phyloP scores from a whole-genome alignment of 192 early-diverging fungal species.

The Linnemannia elongata region DNA sequence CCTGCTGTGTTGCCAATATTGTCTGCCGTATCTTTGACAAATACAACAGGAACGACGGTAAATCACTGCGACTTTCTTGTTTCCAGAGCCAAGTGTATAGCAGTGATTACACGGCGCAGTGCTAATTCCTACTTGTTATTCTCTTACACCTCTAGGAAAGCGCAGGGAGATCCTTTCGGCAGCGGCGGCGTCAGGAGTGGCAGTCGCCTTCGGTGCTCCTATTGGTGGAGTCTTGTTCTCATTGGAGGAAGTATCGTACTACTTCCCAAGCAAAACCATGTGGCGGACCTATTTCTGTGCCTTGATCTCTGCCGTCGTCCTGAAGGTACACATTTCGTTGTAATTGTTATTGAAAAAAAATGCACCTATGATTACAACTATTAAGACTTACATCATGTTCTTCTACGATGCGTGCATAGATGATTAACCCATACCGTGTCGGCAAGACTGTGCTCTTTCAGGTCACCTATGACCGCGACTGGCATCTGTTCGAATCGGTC shows the following conservation, averaged over 20 bases:
- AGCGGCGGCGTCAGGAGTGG: conserved; percentile 91
- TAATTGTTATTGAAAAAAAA: background rate
- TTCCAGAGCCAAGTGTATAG: background rate
- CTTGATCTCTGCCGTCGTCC: conserved; percentile 86
- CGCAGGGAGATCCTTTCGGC: conserved; percentile 95
- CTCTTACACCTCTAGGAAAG: conserved; percentile 63
- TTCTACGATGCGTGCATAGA: conserved; percentile 55
- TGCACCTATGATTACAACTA: background rate
- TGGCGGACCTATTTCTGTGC: conserved; percentile 96
- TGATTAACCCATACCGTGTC: conserved; percentile 84
- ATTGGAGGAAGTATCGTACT: conserved; percentile 93
- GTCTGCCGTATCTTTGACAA: conserved; percentile 91
- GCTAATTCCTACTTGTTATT: background rate
- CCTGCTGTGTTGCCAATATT: conserved; percentile 91
- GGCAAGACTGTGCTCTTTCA: conserved; percentile 90
- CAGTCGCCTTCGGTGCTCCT: conserved; percentile 96
- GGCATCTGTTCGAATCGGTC: conserved; percentile 92
- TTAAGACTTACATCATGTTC: background rate
- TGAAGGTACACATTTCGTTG: conserved; percentile 21
- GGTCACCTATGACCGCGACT: conserved; percentile 90
- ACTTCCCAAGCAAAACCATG: conserved; percentile 96
- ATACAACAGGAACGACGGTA: conserved; percentile 89
- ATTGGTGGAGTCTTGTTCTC: conserved; percentile 97
- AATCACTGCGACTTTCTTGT: background rate
- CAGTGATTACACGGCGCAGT: background rate